These are phyloP conservation scores for Ogataea corticis DNA, from an alignment of 805 yeast genomes.

Conservation along the genomic window DNA sequence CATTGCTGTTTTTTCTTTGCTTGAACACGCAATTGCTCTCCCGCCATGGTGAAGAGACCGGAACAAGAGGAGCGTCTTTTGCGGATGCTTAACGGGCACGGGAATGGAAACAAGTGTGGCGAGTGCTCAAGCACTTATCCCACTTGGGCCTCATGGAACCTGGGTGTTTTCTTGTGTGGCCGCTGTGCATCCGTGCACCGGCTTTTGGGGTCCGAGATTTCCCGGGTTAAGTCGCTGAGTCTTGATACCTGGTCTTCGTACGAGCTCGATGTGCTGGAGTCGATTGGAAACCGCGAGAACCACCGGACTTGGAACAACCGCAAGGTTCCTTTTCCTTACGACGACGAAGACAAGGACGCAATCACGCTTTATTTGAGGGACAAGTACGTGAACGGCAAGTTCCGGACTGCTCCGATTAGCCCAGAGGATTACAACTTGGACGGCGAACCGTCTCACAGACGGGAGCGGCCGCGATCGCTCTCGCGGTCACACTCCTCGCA, in stretches of 20 bases:
- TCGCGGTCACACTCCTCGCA: conserved; percentile 9
- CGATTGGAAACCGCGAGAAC: conserved; percentile 64
- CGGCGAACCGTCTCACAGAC: neutral
- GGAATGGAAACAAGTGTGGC: conserved; percentile 71
- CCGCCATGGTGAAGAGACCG: conserved; percentile 7
- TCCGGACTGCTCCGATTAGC: conserved; percentile 42
- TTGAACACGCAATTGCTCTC: no score
- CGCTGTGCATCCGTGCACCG: conserved; percentile 82
- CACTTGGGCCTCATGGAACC: conserved; percentile 47
- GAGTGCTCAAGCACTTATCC: conserved; percentile 74
- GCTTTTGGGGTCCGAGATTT: conserved; percentile 58
- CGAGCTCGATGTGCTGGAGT: conserved; percentile 47
- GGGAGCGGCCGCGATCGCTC: neutral
- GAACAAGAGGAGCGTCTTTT: conserved; percentile 43
- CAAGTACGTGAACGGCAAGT: conserved; percentile 68
- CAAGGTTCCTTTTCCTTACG: conserved; percentile 68
- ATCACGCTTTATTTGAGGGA: conserved; percentile 62
- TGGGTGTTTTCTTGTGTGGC: conserved; percentile 80
- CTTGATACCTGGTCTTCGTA: conserved; percentile 66
- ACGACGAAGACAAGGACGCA: conserved; percentile 63
- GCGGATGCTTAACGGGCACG: conserved; percentile 57
- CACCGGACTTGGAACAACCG: conserved; percentile 67
- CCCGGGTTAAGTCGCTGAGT: conserved; percentile 70
- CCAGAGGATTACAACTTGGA: conserved; percentile 38
- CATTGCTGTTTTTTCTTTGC: neutral